phyloP scores from a whole-genome alignment of 2,329 filamentous ascomycete species.

The Calonectria pseudoreteaudii region DNA sequence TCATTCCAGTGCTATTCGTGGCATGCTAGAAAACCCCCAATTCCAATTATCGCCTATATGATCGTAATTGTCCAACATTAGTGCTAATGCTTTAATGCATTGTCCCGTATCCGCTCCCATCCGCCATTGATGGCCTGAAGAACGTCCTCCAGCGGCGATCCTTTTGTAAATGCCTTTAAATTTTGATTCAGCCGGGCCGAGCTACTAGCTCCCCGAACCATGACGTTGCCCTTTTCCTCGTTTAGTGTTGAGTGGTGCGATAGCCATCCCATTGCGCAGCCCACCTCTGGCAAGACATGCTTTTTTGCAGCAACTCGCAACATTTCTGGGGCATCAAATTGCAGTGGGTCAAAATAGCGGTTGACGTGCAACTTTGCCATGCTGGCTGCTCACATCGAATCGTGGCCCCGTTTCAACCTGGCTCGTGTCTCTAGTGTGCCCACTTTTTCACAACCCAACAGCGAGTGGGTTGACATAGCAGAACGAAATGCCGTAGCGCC shows the following conservation, averaged over 20 bases:
- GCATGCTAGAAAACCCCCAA: background rate
- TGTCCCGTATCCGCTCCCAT: background rate
- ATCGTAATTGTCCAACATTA: background rate
- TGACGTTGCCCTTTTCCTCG: background rate
- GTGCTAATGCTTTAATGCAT: background rate
- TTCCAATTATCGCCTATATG: background rate
- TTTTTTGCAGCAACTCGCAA: background rate
- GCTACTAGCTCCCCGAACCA: background rate
- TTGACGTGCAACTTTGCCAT: background rate
- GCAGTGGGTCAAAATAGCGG: background rate
- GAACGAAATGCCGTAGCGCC: background rate
- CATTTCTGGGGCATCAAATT: background rate
- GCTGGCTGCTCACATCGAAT: background rate
- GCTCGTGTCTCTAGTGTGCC: background rate
- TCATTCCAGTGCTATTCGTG: background rate
- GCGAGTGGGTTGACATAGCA: background rate
- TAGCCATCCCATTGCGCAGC: background rate
- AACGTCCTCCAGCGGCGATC: background rate
- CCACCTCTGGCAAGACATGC: background rate
- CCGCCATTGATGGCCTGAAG: background rate
- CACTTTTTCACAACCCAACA: background rate
- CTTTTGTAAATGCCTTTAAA: background rate
- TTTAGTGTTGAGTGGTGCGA: background rate
- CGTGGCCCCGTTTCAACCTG: background rate
- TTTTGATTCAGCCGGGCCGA: background rate